Evolutionary conservation across 805 yeast species (phyloP), one percentile per base, ranked within the genome.

Genomic region (Lipomyces spencermartinsiae): DNA sequence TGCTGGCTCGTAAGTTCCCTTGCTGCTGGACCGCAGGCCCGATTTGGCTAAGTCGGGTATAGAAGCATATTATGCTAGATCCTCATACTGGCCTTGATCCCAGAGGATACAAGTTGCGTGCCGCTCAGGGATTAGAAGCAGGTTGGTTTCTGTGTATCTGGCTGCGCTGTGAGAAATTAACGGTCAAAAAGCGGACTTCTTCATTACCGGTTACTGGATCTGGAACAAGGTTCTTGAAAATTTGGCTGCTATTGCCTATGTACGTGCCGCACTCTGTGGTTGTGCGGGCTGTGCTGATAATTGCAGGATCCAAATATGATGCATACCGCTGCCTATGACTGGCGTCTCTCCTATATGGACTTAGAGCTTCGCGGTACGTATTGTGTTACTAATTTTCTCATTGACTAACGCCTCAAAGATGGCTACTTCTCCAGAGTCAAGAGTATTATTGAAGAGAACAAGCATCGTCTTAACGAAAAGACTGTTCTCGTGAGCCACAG

Each of bases 161-260:
- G n/a, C n/a, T 35, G 29, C 43, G 63, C 31, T 34, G 55, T 37
- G 37, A 54, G 56, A 22, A 46, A 10, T 37, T n/a, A 6, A 8
- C 19, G 34, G 9, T 25, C 16, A 29, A 49, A n/a, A 29, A 22
- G 95, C 97, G 0, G 99, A 95, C 79, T 95, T 92, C 79, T 95
- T 95, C 75, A 88, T 95, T 78, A 91, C 98, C 19, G 99, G 99
- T 0, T 95, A 95, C 78, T 95, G 99, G 99, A 92, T 95, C 74
- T 95, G 99, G 99, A 92, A 92, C 77, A 95, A 95, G 77, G 86
- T 95, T 62, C 82, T 95, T n/a, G 97, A 94, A 78, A 95, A 95
- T 75, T 81, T 95, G 72, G 97, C 97, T 2, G 98, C 92, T 0
- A 86, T 95, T 69, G 97, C 98, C 0, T 95, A 95, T 79, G 56